These are phyloP conservation scores for Salicornia ramosissima DNA, from an alignment of 148 eudicot species.

Conservation along the genomic window DNA sequence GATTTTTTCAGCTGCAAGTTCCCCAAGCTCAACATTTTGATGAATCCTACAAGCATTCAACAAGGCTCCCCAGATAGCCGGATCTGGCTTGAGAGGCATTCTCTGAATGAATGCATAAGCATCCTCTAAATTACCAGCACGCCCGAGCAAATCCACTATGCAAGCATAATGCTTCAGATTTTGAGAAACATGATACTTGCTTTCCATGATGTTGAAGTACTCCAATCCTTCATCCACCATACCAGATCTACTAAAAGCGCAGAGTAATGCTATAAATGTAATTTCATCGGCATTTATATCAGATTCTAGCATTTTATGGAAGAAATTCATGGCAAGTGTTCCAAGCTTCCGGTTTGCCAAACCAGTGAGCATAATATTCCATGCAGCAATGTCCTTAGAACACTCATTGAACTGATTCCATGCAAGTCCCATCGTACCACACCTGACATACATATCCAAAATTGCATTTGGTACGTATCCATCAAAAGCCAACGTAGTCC, in stretches of 20 bases:
- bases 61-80: slow-evolving; percentile 92
- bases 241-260: slow-evolving; percentile 85
- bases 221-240: slow-evolving; percentile 76
- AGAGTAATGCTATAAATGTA: slow-evolving; percentile 62
- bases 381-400: slow-evolving; percentile 55
- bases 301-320: slow-evolving; percentile 46
- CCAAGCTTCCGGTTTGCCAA: slow-evolving; percentile 64
- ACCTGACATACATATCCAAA: slow-evolving; percentile 85
- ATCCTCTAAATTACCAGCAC: slow-evolving; percentile 68
- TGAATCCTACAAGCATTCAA: slow-evolving; percentile 80
- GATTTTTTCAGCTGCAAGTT: slow-evolving; percentile 55
- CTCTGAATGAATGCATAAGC: slow-evolving; percentile 55
- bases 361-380: slow-evolving; percentile 84
- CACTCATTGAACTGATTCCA: slow-evolving; percentile 54
- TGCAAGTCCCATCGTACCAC: slow-evolving; percentile 67
- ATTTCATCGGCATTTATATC: slow-evolving; percentile 57
- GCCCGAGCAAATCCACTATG: slow-evolving; percentile 88
- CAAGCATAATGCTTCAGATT: slow-evolving; percentile 90
- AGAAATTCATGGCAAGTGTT: slow-evolving; percentile 47
- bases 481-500: slow-evolving; percentile 49
- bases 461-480: slow-evolving; percentile 74
- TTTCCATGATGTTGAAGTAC: slow-evolving; percentile 53
- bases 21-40: slow-evolving; percentile 58
- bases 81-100: slow-evolving; percentile 73
- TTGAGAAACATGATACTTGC: slow-evolving; percentile 40